These are phyloP conservation scores for Meyerozyma carpophila DNA, from an alignment of 1,139 yeast genomes.

Conservation along the genomic window DNA sequence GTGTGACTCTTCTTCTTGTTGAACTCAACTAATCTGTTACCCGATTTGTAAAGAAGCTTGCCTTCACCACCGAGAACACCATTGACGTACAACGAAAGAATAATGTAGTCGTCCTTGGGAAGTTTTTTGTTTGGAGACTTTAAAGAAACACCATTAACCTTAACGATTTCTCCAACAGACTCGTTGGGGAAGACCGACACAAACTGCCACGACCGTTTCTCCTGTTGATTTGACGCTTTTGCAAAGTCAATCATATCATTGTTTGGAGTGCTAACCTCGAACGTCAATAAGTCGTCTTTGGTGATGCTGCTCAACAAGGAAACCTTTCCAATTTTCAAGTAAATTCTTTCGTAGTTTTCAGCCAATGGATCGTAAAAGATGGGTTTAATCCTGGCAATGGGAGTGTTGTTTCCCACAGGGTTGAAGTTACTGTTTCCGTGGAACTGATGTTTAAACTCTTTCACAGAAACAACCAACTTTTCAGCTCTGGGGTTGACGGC, in stretches of 20 bases:
- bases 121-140: slow-evolving; percentile 26
- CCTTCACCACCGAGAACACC: slow-evolving; percentile 61
- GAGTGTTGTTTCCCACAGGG: slow-evolving; percentile 37
- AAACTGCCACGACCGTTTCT: slow-evolving; percentile 59
- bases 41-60: slow-evolving; percentile 35
- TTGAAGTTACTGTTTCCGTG: slow-evolving; percentile 25
- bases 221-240: slow-evolving; percentile 63
- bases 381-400: slow-evolving; percentile 59
- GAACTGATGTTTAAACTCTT: slow-evolving; percentile 65
- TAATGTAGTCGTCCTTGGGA: slow-evolving; percentile 49
- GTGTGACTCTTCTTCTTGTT: slow-evolving; percentile 31
- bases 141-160: slow-evolving; percentile 50
- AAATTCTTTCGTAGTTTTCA: slow-evolving; percentile 54
- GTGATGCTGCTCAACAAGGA: slow-evolving; percentile 26
- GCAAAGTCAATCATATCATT: slow-evolving; percentile 51
- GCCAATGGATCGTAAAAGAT: slow-evolving; percentile 61
- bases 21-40: slow-evolving; percentile 37
- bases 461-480: slow-evolving; percentile 61
- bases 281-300: slow-evolving; percentile 39
- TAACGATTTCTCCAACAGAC: slow-evolving; percentile 63
- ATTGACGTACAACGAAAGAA: slow-evolving; percentile 57
- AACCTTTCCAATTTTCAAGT: slow-evolving; percentile 52
- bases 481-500: slow-evolving; percentile 83
- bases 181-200: slow-evolving; percentile 76
- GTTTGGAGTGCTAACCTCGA: slow-evolving; percentile 43